Percentiles rank a stretch among this genome's conserved stretches.
phyloP scores from a whole-genome alignment of 495 filamentous ascomycete genomes.

The Ascobolus immersus region DNA sequence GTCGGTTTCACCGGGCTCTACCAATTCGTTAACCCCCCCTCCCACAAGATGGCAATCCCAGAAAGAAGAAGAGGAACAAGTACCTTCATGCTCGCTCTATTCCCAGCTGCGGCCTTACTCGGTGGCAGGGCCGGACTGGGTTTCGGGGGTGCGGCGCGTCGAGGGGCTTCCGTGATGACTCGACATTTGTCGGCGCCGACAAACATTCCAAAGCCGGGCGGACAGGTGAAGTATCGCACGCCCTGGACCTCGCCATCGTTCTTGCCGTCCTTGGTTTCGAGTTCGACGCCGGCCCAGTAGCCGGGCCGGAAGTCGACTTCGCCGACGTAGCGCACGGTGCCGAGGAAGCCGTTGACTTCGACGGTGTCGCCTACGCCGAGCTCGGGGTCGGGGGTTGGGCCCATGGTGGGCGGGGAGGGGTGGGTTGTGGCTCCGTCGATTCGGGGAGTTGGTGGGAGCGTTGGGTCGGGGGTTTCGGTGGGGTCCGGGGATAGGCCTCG shows the following conservation, averaged over 20 bases:
- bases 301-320: slow-evolving; percentile 51
- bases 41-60: no score
- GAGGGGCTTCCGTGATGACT: slow-evolving; percentile 33
- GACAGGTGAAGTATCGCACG: slow-evolving; percentile 71
- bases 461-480: no score
- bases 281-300: slow-evolving; percentile 76
- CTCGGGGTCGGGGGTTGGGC: no score
- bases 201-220: slow-evolving; percentile 67
- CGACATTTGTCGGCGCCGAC: slow-evolving; percentile 37
- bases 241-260: slow-evolving; percentile 85
- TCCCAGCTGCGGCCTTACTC: slow-evolving; percentile 20
- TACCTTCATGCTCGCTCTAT: slow-evolving; percentile 40
- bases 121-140: slow-evolving; percentile 9
- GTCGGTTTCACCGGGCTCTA: no score
- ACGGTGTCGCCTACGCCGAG: slow-evolving; percentile 13
- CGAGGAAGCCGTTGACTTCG: slow-evolving; percentile 37
- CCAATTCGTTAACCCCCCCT: no score
- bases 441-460: no score
- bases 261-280: slow-evolving; percentile 63
- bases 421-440: no score
- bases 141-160: background rate
- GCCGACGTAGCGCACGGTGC: slow-evolving; percentile 56
- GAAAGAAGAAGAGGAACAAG: slow-evolving; percentile 26
- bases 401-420: slow-evolving; percentile 5
- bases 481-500: no score